Evolutionary conservation across 2,329 filamentous ascomycete species (phyloP).

Genomic region (Lachnellula occidentalis): DNA sequence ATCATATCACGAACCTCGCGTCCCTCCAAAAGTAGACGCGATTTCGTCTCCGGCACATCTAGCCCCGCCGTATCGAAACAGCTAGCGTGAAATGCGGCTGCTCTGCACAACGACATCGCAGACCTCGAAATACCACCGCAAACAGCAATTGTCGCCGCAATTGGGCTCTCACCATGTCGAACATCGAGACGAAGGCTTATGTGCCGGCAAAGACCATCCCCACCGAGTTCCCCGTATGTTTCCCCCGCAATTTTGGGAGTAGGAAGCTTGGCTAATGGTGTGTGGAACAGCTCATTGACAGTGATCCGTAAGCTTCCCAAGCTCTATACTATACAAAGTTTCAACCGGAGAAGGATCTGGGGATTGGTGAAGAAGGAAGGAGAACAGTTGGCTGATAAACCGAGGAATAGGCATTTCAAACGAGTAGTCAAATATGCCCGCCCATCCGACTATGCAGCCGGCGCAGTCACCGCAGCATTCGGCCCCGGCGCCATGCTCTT

Average conservation of each 20-base stretch:
- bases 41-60: not conserved
- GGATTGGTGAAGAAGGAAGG: no score
- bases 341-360: no score
- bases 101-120: slow-evolving; percentile 13
- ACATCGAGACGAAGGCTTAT: slow-evolving; percentile 39
- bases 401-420: slow-evolving; percentile 68
- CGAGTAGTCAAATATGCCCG: slow-evolving; percentile 86
- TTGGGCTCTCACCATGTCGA: slow-evolving; percentile 31
- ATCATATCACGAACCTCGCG: slow-evolving; percentile 9
- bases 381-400: not conserved
- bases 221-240: slow-evolving; percentile 80
- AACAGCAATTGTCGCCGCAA: slow-evolving; percentile 27
- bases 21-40: slow-evolving; percentile 11
- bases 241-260: slow-evolving; percentile 7
- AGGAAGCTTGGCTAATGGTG: slow-evolving; percentile 28
- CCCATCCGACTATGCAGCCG: slow-evolving; percentile 73
- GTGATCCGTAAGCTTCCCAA: slow-evolving; percentile 77
- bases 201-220: slow-evolving; percentile 73
- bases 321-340: no score
- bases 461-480: slow-evolving; percentile 60
- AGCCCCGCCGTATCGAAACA: slow-evolving; percentile 3
- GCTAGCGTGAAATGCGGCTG: slow-evolving; percentile 11
- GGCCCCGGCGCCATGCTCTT: slow-evolving; percentile 69
- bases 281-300: slow-evolving; percentile 82
- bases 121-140: slow-evolving; percentile 7